A percentile compares a stretch with the other conserved stretches of the same genome.
Evolutionary conservation across 2,329 filamentous ascomycete species (phyloP).

Genomic region (Colletotrichum sp.): DNA sequence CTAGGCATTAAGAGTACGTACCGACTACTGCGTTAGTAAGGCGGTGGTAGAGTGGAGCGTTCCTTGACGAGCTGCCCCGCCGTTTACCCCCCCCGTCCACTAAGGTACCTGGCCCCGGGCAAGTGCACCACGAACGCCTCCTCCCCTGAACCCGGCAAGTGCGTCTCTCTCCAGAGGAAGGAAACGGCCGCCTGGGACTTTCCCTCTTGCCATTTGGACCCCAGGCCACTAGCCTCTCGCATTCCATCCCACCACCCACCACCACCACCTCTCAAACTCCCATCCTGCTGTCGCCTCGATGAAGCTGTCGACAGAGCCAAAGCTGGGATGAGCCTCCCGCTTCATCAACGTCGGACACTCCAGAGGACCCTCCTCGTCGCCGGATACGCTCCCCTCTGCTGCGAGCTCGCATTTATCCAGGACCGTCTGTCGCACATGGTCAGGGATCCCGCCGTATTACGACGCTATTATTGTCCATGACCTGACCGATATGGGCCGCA

Average conservation of each 20-base stretch:
- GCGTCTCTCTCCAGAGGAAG: constrained; percentile 6
- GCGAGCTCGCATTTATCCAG: background rate
- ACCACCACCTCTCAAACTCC: background rate
- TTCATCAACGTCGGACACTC: background rate
- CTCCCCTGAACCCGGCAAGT: constrained; percentile 2
- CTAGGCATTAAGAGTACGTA: background rate
- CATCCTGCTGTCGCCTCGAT: background rate
- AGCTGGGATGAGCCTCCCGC: background rate
- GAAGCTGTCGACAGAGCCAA: background rate
- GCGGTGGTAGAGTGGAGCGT: background rate
- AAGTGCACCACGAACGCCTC: background rate
- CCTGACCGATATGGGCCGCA: background rate
- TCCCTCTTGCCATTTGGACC: background rate
- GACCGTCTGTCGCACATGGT: background rate
- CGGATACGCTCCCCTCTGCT: background rate
- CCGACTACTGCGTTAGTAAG: background rate
- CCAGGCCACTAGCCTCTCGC: background rate
- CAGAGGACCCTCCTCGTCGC: background rate
- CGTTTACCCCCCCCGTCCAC: background rate
- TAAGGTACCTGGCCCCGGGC: background rate
- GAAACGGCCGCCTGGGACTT: constrained; percentile 13
- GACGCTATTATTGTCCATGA: background rate
- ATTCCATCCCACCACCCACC: background rate
- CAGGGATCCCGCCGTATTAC: background rate
- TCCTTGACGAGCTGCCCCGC: constrained; percentile 4